Evolutionary conservation across 768 basidiomycete genomes (phyloP), one percentile per base, ranked within the genome.

Genomic region (Psilocybe sp.): DNA sequence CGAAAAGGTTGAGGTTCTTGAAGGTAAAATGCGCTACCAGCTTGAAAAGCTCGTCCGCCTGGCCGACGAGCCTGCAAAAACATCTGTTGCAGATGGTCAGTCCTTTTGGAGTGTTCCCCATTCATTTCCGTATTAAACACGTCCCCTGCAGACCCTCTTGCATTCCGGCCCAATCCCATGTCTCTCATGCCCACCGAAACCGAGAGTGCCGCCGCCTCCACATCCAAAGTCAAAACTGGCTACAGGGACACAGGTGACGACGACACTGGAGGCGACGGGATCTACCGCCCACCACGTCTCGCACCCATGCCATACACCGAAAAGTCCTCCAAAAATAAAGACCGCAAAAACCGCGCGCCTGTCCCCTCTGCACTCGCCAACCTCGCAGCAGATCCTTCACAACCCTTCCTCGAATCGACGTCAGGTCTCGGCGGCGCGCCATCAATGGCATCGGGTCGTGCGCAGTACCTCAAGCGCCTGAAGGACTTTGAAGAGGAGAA

Each of bases 401-500:
- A 79, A 15, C 90, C 91, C 2, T 80, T 85, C 61, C 53, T 77
- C 16, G 90, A 92, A 63, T 79, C 87, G 8, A 80, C 85, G 0
- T 78, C 87, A 11, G 90, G 90, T 10, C 69, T 92, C 7, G 86
- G 89, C 11, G 73, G 76, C 14, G 76, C 78, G 20, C 80, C 84
- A 5, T 67, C 81, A 3, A 65, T 84, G 11, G 65, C 72, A 9
- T 82, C 84, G 16, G 78, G 78, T 19, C 87, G 93, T 16, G 90
- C 89, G 9, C 79, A 83, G 14, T 87, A 94, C 60, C 76, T 98
- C 47, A 80, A 83, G 56, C 80, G 83, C 5, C 81, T 97, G 68
- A 82, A 80, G 44, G 85, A 92, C 53, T 98, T 91, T 65, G 96
- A 98, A 70, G 93, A 96, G 64, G 92, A 92, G 40, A 94, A 96